Conservation (phyloP, 495 filamentous ascomycete species). For the Lindgomyces ingoldianus region DNA sequence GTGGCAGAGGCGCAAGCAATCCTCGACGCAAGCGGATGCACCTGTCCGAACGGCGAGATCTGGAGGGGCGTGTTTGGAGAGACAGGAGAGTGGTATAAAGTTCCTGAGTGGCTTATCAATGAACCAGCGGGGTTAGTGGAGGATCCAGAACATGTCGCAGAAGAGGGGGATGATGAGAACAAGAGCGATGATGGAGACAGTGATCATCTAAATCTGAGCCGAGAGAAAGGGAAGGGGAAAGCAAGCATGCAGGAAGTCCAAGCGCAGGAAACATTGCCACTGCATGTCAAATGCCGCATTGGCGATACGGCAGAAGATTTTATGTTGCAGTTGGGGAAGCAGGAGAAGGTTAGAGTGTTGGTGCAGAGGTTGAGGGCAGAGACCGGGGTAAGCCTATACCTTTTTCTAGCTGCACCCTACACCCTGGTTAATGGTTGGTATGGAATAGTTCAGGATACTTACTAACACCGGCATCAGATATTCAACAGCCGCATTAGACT, state of each 20-base stretch:
- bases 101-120: conserved; percentile 74
- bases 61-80: conserved; percentile 75
- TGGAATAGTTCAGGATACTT: too few species aligned
- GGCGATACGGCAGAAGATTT: conserved; percentile 72
- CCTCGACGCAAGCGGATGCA: conserved; percentile 75
- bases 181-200: conserved; percentile 21
- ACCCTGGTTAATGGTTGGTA: too few species aligned
- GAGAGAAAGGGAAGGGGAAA: conserved; percentile 40
- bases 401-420: background rate
- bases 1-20: conserved; percentile 75
- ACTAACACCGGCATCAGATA: background rate
- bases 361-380: conserved; percentile 64
- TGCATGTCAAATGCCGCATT: conserved; percentile 64
- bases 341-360: conserved; percentile 63
- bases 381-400: conserved; percentile 57
- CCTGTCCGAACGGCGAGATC: conserved; percentile 67
- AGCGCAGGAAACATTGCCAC: background rate
- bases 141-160: conserved; percentile 34
- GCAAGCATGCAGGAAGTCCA: conserved; percentile 11
- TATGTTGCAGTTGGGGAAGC: conserved; percentile 58
- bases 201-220: conserved; percentile 38
- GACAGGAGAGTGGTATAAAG: conserved; percentile 69
- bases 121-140: conserved; percentile 71
- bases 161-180: conserved; percentile 12
- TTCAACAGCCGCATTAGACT: conserved; percentile 56